Conservation (phyloP, 2,329 filamentous ascomycete species). For the Aspergillus neoniger region DNA sequence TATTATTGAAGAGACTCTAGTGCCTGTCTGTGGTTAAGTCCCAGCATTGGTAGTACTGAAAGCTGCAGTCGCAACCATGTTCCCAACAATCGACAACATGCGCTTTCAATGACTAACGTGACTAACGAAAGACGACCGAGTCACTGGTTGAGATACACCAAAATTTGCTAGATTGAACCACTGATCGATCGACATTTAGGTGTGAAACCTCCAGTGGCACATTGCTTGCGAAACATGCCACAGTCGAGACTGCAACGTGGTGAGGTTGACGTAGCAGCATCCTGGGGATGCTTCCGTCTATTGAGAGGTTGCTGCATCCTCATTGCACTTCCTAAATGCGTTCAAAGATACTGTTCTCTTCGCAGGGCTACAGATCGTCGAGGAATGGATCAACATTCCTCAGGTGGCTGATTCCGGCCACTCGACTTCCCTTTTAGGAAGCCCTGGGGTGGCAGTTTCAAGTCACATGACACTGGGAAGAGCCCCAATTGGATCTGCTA, state of each 20-base stretch:
- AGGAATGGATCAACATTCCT: slow-evolving; percentile 15
- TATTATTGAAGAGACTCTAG: too few species aligned
- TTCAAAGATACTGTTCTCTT: too few species aligned
- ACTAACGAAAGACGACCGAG: neutral
- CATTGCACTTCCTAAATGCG: too few species aligned
- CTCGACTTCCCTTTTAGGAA: neutral
- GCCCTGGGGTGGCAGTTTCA: neutral
- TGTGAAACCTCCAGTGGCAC: neutral
- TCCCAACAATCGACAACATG: too few species aligned
- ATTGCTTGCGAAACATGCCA: neutral
- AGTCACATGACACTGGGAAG: slow-evolving; percentile 4
- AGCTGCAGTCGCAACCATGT: neutral
- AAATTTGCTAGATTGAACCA: neutral
- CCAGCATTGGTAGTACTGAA: neutral
- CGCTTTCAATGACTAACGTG: neutral
- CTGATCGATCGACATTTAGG: neutral
- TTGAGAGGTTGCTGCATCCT: neutral
- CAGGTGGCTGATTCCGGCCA: slow-evolving; percentile 1
- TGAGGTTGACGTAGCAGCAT: neutral
- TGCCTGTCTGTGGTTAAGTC: neutral
- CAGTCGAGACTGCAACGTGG: neutral
- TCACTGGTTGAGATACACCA: neutral
- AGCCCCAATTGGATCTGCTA: neutral
- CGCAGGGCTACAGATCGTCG: neutral
- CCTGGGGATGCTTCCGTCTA: neutral